phyloP scores from a whole-genome alignment of 1,284 basidiomycete genomes.

The Filobasidium uniguttulatum region DNA sequence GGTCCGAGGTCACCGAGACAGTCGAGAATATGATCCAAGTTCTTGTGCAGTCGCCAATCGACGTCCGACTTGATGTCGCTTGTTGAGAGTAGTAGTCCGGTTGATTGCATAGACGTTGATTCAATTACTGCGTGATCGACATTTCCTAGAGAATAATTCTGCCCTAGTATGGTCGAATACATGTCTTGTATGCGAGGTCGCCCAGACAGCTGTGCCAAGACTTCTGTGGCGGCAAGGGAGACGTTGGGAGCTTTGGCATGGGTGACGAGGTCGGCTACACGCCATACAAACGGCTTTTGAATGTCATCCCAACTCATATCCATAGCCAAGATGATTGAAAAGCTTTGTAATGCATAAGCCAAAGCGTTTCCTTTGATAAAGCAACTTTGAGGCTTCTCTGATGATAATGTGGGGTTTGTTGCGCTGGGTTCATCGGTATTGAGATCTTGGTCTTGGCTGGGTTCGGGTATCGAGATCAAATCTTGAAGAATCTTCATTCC shows the following conservation, averaged over 20 bases:
- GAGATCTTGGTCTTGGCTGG: too few species aligned
- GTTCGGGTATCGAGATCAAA: too few species aligned
- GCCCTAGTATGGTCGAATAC: background rate
- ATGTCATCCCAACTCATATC: slow-evolving; percentile 28
- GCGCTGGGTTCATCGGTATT: too few species aligned
- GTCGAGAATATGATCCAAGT: background rate
- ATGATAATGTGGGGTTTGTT: too few species aligned
- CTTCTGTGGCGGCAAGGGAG: slow-evolving; percentile 74
- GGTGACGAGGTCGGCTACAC: slow-evolving; percentile 64
- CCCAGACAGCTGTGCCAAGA: background rate
- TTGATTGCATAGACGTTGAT: too few species aligned
- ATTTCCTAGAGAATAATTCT: background rate
- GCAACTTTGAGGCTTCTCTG: too few species aligned
- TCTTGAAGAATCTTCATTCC: too few species aligned
- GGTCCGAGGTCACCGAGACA: background rate
- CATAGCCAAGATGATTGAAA: slow-evolving; percentile 28
- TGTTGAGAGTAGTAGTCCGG: too few species aligned
- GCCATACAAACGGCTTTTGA: slow-evolving; percentile 23
- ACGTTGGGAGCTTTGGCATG: slow-evolving; percentile 70
- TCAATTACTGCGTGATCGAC: too few species aligned
- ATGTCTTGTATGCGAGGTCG: background rate
- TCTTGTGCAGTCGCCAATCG: background rate
- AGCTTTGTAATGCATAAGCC: slow-evolving; percentile 30
- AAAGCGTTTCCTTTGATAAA: too few species aligned
- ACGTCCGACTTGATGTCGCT: background rate